Evolutionary conservation across 192 early-diverging fungal genomes (phyloP).

Genomic region (Podila clonocystis): DNA sequence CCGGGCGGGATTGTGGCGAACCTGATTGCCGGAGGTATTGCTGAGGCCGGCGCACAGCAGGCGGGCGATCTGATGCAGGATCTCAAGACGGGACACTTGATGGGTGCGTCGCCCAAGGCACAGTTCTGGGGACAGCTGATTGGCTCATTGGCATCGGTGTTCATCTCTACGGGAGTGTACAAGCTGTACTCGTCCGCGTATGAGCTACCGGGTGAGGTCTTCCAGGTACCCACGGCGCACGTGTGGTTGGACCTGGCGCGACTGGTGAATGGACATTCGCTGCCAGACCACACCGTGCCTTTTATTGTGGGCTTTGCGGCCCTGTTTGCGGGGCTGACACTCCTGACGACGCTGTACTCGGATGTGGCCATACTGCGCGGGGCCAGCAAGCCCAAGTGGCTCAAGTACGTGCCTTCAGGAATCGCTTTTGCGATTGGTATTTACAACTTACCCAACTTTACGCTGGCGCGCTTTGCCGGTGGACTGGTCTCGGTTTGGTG

Average conservation of each 20-base stretch:
- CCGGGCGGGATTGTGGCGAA: constrained; percentile 78
- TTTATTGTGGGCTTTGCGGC: constrained; percentile 66
- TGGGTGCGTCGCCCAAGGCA: constrained; percentile 82
- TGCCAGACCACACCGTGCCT: constrained; percentile 70
- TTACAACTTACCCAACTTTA: constrained; percentile 83
- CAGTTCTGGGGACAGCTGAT: constrained; percentile 89
- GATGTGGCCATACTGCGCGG: constrained; percentile 27
- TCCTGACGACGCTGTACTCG: constrained; percentile 39
- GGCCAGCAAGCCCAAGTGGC: constrained; percentile 45
- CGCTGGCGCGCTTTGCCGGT: constrained; percentile 73
- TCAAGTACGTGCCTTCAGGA: constrained; percentile 68
- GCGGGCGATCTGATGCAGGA: constrained; percentile 74
- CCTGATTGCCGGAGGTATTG: constrained; percentile 81
- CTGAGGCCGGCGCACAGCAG: constrained; percentile 69
- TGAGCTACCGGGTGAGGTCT: constrained; percentile 72
- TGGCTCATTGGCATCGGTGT: constrained; percentile 78
- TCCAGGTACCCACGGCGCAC: constrained; percentile 78
- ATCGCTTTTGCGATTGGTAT: constrained; percentile 86
- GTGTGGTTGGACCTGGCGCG: constrained; percentile 85
- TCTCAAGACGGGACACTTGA: constrained; percentile 87
- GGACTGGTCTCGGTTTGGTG: constrained; percentile 60
- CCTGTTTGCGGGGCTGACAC: constrained; percentile 62
- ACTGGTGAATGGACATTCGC: constrained; percentile 76
- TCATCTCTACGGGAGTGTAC: constrained; percentile 76
- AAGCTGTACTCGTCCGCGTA: constrained; percentile 76